phyloP scores from a whole-genome alignment of 2,329 filamentous ascomycete genomes.

The Didymella segeticola region DNA sequence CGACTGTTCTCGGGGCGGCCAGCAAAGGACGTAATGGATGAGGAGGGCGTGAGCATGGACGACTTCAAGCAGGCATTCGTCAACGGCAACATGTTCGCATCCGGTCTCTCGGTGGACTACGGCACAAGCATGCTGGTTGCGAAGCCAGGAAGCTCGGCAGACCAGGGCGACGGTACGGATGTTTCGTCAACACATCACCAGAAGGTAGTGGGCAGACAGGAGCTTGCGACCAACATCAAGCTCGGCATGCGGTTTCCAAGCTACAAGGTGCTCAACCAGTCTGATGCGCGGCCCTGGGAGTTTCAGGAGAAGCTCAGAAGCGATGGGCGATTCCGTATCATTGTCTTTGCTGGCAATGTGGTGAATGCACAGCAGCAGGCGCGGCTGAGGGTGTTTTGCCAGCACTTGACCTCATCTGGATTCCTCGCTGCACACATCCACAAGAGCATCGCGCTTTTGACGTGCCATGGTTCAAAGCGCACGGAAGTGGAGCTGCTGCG shows the following conservation, averaged over 20 bases:
- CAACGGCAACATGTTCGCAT: conserved; percentile 65
- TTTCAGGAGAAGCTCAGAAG: conserved; percentile 63
- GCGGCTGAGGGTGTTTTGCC: conserved; percentile 58
- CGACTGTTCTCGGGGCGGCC: conserved; percentile 57
- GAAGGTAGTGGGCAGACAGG: conserved; percentile 42
- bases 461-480: conserved; percentile 64
- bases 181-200: conserved; percentile 29
- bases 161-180: conserved; percentile 58
- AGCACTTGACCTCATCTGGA: conserved; percentile 46
- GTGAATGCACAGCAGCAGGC: conserved; percentile 51
- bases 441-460: conserved; percentile 65
- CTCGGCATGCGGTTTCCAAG: conserved; percentile 66
- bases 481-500: conserved; percentile 51
- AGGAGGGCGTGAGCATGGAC: conserved; percentile 66
- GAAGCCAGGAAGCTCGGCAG: conserved; percentile 55
- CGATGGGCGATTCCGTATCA: conserved; percentile 65
- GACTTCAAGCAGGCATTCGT: conserved; percentile 68
- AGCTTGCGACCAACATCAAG: conserved; percentile 54
- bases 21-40: conserved; percentile 65
- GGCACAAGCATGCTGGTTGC: conserved; percentile 61
- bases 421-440: conserved; percentile 57
- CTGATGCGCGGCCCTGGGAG: conserved; percentile 63
- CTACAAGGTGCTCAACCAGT: conserved; percentile 66
- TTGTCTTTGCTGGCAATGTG: conserved; percentile 69
- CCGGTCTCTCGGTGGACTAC: conserved; percentile 66